These are phyloP conservation scores for Quillaja saponaria DNA, from an alignment of 306 rosid genomes.

Conservation along the genomic window DNA sequence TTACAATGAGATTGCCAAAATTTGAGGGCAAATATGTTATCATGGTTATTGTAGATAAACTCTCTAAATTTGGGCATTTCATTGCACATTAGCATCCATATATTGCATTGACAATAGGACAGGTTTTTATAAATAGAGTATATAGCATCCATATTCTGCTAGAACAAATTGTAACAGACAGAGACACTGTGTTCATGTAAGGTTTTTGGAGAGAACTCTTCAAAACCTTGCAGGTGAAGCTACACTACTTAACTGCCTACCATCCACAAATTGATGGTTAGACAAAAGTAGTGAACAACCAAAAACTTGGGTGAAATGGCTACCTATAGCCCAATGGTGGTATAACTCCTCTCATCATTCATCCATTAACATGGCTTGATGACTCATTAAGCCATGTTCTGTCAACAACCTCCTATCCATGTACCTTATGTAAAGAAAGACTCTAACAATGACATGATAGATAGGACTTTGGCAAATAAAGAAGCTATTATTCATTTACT, in stretches of 20 bases:
- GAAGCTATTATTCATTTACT: too few relatives aligned
- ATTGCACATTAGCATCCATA: background rate
- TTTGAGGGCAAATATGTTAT: background rate
- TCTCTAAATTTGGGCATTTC: background rate
- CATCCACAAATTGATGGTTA: background rate
- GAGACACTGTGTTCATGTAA: background rate
- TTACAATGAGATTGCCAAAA: background rate
- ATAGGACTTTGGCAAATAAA: too few relatives aligned
- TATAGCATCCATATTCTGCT: background rate
- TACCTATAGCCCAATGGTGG: background rate
- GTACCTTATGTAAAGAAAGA: too few relatives aligned
- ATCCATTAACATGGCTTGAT: too few relatives aligned
- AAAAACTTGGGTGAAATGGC: background rate
- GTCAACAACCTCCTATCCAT: too few relatives aligned
- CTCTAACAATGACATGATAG: too few relatives aligned
- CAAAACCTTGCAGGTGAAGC: too few relatives aligned
- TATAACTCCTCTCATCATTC: background rate
- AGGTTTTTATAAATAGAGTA: background rate
- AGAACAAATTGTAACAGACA: background rate
- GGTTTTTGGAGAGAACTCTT: background rate
- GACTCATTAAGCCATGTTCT: too few relatives aligned
- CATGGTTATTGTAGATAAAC: background rate
- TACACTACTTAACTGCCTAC: background rate
- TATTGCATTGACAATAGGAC: background rate
- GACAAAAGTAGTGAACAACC: background rate